Evolutionary conservation across 1,139 yeast species (phyloP).

Genomic region (Candida tunisiensis): DNA sequence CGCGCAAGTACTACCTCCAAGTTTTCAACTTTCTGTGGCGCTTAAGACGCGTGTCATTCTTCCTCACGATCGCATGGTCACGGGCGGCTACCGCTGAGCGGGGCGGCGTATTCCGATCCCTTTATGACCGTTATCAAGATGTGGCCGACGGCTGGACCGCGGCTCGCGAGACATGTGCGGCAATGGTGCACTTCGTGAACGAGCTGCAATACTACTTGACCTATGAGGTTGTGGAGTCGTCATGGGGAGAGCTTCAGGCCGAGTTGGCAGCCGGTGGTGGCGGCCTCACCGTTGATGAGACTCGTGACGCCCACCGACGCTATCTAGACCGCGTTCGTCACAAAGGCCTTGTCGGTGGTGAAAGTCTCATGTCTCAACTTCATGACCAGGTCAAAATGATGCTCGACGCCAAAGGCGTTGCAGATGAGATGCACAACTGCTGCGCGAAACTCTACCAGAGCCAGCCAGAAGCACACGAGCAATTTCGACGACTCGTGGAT

Average conservation of each 20-base stretch:
- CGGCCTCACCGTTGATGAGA: slow-evolving; percentile 20
- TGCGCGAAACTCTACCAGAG: not conserved
- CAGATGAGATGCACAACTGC: not conserved
- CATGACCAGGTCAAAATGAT: slow-evolving; percentile 19
- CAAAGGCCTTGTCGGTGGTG: slow-evolving; percentile 22
- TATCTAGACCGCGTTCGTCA: slow-evolving; percentile 18
- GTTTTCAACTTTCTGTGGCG: slow-evolving; percentile 81
- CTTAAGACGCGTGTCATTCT: slow-evolving; percentile 41
- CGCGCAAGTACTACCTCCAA: slow-evolving; percentile 49
- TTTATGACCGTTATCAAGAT: slow-evolving; percentile 2
- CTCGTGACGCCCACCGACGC: slow-evolving; percentile 17
- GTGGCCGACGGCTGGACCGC: slow-evolving; percentile 11
- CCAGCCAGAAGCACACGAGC: not conserved
- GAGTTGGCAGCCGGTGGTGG: slow-evolving; percentile 12
- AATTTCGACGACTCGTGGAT: not conserved
- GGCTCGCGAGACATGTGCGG: slow-evolving; percentile 14
- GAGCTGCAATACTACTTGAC: slow-evolving; percentile 23
- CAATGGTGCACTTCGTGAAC: slow-evolving; percentile 21
- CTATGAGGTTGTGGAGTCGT: slow-evolving; percentile 22
- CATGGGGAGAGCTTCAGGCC: slow-evolving; percentile 19
- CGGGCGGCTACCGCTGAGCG: slow-evolving; percentile 14
- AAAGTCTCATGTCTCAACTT: slow-evolving; percentile 15
- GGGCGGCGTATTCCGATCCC: slow-evolving; percentile 6
- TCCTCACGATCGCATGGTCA: slow-evolving; percentile 34
- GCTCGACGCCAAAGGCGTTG: slow-evolving; percentile 5